phyloP scores from a whole-genome alignment of 163 green algal species.

The Trebouxia gelatinosa region DNA sequence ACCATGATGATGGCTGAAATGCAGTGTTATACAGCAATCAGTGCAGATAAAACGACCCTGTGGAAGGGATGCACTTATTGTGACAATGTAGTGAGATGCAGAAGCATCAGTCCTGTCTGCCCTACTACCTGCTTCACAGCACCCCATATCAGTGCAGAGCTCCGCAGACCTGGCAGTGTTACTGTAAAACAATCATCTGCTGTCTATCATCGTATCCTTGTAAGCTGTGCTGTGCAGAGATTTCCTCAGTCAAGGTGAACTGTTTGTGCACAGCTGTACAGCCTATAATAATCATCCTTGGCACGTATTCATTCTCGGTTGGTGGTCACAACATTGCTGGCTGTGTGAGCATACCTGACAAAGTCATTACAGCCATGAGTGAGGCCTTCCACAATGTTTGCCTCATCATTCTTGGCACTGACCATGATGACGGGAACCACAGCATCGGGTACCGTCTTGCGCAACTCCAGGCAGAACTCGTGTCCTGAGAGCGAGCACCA shows the following conservation, averaged over 20 bases:
- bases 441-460: conserved; percentile 45
- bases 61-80: too few species aligned
- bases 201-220: neutral
- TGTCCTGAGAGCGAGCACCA: conserved; percentile 31
- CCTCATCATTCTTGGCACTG: conserved; percentile 55
- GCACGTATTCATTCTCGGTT: neutral
- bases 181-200: neutral
- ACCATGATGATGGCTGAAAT: neutral
- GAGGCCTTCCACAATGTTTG: conserved; percentile 65
- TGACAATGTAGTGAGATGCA: neutral
- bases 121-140: neutral
- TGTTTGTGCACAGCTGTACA: neutral
- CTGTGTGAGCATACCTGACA: conserved; percentile 34
- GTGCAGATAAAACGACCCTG: neutral
- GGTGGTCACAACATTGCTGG: neutral
- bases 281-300: neutral
- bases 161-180: neutral
- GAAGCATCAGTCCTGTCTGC: neutral
- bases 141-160: neutral
- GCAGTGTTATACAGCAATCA: neutral
- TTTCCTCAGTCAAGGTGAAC: neutral
- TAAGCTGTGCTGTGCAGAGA: neutral
- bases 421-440: conserved; percentile 71
- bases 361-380: conserved; percentile 58
- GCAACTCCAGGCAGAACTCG: conserved; percentile 45